phyloP scores from a whole-genome alignment of 2,329 filamentous ascomycete genomes.

The Botrytis porri region DNA sequence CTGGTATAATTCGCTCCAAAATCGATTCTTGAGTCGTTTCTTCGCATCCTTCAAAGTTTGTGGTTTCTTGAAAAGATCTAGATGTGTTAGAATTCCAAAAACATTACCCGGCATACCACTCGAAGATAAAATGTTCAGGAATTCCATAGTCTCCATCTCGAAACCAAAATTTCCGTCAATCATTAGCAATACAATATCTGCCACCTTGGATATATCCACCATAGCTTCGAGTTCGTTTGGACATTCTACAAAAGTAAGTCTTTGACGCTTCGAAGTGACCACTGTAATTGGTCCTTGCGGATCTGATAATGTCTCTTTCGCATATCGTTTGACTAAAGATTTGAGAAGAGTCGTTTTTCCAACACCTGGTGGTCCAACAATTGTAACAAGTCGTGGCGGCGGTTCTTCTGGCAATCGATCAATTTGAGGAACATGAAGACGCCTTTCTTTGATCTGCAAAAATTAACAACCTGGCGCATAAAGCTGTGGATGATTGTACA shows the following conservation, averaged over 20 bases:
- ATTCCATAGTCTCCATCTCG: conserved; percentile 99
- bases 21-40: conserved; percentile 90
- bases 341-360: conserved; percentile 96
- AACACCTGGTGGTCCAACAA: conserved; percentile 91
- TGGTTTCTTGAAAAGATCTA: conserved; percentile 93
- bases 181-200: conserved; percentile 95
- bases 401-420: conserved; percentile 95
- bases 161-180: conserved; percentile 99
- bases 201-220: conserved; percentile 96
- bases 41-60: conserved; percentile 90
- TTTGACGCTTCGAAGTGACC: conserved; percentile 92
- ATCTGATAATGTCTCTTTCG: conserved; percentile 88
- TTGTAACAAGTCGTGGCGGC: conserved; percentile 85
- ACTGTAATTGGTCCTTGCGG: conserved; percentile 92
- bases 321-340: conserved; percentile 88
- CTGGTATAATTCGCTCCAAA: conserved; percentile 97
- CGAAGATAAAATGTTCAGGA: conserved; percentile 86
- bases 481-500: conserved; percentile 21
- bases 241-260: conserved; percentile 93
- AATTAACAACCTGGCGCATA: conserved; percentile 19
- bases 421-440: conserved; percentile 92
- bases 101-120: conserved; percentile 99
- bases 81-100: conserved; percentile 92
- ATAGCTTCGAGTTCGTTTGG: conserved; percentile 95
- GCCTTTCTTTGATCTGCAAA: conserved; percentile 82